Base-by-base conservation (phyloP, 768 basidiomycete species). In the Sarcomyxa edulis region DNA sequence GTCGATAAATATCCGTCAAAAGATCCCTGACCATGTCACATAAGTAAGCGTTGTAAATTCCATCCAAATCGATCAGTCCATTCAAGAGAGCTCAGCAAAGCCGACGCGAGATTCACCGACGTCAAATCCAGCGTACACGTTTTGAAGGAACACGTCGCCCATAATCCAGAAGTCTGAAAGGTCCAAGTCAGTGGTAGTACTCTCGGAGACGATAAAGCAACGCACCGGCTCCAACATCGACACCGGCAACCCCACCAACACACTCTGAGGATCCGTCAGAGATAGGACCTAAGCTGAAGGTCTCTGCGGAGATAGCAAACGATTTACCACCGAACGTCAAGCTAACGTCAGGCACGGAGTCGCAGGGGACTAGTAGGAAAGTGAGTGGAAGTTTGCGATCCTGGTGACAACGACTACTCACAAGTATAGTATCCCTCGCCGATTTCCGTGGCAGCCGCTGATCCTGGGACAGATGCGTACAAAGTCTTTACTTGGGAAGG, bases 231-330 rank as follows among this genome's bases (percentile, higher is more conserved):
- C n/a, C n/a, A n/a, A n/a, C n/a, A n/a, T n/a, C n/a, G n/a, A 72
- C 70, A 6, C 69, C 56, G 3, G n/a, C 66, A 48, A 84, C 71
- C 4, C 76, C 75, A 16, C 77, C 72, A 1, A 67, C 53, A 50
- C 83, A 58, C 23, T 40, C 41, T n/a, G 31, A 74, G 27, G 64
- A 58, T 12, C 77, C 78, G 38, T 72, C 39, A 37, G 59, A 64
- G 34, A 48, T 44, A 46, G 18, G 30, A 9, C 76, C 52, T 14
- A 75, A 40, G 16, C 76, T 74, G 39, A 57, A 50, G 27, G 27
- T 53, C 10, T 60, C 43, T 32, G 75, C 61, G 2, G 71, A 66
- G 46, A 80, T 78, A 18, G 64, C 23, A 50, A 58, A 69, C 1
- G 49, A 35, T 37, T 57, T 47, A 21, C 59, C 59, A 37, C 63